phyloP scores from a whole-genome alignment of 176 grass and related monocot species.

The Triticum turgidum region DNA sequence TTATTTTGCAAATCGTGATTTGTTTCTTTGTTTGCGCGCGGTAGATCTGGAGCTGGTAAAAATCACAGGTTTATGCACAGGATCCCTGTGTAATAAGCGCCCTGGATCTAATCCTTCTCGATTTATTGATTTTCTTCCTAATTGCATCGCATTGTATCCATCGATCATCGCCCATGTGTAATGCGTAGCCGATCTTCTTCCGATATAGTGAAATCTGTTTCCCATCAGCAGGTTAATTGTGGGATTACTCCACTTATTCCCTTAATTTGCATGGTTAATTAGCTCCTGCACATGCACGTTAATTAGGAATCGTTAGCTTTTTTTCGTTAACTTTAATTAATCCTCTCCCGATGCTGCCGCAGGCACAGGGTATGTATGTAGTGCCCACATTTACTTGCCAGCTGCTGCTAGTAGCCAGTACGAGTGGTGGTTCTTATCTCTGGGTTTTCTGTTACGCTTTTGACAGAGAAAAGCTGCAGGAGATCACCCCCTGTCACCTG shows the following conservation, averaged over 20 bases:
- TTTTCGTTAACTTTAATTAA: background rate
- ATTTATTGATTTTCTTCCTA: slow-evolving; percentile 18
- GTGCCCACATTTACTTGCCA: slow-evolving; percentile 9
- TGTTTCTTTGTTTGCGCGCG: background rate
- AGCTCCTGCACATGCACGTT: background rate
- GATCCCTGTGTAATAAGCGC: background rate
- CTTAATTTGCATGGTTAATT: background rate
- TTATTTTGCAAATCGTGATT: background rate
- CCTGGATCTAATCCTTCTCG: background rate
- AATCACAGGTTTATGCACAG: background rate
- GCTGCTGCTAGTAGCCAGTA: background rate
- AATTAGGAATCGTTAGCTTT: background rate
- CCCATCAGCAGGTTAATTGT: background rate
- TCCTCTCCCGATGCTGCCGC: background rate
- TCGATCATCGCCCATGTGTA: background rate
- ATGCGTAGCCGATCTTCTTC: background rate
- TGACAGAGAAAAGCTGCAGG: slow-evolving; percentile 39
- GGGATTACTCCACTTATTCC: background rate
- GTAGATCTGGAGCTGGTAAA: background rate
- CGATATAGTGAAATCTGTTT: no score
- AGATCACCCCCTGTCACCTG: slow-evolving; percentile 12
- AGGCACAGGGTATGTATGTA: background rate
- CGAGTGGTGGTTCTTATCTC: slow-evolving; percentile 15
- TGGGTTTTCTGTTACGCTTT: slow-evolving; percentile 29
- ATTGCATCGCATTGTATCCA: background rate